Base-by-base conservation (phyloP, 345 rosid species). In the Iberis pinnata region DNA sequence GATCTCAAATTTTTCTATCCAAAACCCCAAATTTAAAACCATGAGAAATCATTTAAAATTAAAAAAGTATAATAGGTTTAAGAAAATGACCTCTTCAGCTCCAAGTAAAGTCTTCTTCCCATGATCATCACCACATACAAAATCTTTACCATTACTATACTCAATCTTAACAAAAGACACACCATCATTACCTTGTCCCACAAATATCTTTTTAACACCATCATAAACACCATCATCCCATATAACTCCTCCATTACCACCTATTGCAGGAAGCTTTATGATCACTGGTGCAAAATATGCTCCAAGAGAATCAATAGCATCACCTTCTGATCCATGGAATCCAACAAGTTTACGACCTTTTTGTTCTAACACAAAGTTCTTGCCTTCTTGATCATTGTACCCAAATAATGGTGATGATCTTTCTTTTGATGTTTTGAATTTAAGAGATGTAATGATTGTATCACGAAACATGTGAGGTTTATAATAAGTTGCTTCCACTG, bases 271-370 rank as follows among this genome's bases (percentile, higher is more conserved):
- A 0, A 20, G 8, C 10, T 60, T 60, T 2, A 6, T 18, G 10
- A 18, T 37, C n/a, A n/a, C n/a, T n/a, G n/a, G 68, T 18, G 42
- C 8, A 19, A 54, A 53, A 55, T 55, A 63, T 25, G 68, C 68
- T 26, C 68, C 68, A 44, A 64, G 19, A 14, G 61, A 18, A 54
- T 63, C 47, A 45, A 63, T 53, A 12, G 47, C 60, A n/a, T 16
- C 27, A 24, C 26, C 68, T 31, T 9, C 39, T 1, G 4, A 25
- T 37, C 68, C 68, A 18, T 63, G 68, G 54, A 63, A 63, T 12
- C 68, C 68, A 0, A 63, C 48, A 38, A 66, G 14, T 31, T 10
- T 46, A 53, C 27, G 8, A 43, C 40, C 59, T 6, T 51, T 37
- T 50, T 58, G 53, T 26, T 51, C 18, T 1, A 66, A 14, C 2